Percentiles rank a stretch among this genome's conserved stretches.
Conservation (phyloP, 2,329 filamentous ascomycete genomes). For the Hymenoscyphus fraxineus region DNA sequence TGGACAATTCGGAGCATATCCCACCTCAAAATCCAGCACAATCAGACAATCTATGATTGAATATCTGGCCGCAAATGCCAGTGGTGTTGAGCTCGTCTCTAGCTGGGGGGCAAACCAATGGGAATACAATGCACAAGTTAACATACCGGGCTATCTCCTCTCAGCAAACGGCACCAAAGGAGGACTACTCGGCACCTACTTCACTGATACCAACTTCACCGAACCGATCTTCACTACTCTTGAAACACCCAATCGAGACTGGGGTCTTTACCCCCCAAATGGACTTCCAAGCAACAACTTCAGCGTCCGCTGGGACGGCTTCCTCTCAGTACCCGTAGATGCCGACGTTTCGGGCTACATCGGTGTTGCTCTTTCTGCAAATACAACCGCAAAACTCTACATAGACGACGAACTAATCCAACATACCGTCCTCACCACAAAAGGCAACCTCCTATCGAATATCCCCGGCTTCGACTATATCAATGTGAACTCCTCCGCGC, state of each 20-base stretch:
- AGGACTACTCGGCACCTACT: conserved; percentile 41
- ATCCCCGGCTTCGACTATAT: background rate
- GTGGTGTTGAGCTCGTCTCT: conserved; percentile 36
- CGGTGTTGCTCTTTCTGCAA: conserved; percentile 40
- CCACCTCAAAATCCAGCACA: conserved; percentile 38
- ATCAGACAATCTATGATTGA: conserved; percentile 38
- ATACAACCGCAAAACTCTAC: conserved; percentile 40
- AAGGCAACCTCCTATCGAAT: conserved; percentile 36
- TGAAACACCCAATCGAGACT: conserved; percentile 41
- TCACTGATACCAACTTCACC: conserved; percentile 39
- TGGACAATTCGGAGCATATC: conserved; percentile 40
- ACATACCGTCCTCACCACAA: conserved; percentile 27
- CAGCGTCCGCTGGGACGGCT: conserved; percentile 43
- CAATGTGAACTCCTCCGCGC: background rate
- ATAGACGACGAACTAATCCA: conserved; percentile 36
- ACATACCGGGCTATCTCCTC: conserved; percentile 42
- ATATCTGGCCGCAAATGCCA: conserved; percentile 27
- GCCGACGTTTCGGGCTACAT: conserved; percentile 41
- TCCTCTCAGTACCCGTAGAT: conserved; percentile 38
- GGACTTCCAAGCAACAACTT: conserved; percentile 44
- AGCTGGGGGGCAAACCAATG: conserved; percentile 44
- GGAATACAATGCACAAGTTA: conserved; percentile 43
- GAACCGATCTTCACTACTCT: conserved; percentile 31
- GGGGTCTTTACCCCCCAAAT: conserved; percentile 43
- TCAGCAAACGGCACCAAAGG: conserved; percentile 35